Base-by-base conservation (phyloP, 768 basidiomycete genomes). In the Naganishia kalamii region DNA sequence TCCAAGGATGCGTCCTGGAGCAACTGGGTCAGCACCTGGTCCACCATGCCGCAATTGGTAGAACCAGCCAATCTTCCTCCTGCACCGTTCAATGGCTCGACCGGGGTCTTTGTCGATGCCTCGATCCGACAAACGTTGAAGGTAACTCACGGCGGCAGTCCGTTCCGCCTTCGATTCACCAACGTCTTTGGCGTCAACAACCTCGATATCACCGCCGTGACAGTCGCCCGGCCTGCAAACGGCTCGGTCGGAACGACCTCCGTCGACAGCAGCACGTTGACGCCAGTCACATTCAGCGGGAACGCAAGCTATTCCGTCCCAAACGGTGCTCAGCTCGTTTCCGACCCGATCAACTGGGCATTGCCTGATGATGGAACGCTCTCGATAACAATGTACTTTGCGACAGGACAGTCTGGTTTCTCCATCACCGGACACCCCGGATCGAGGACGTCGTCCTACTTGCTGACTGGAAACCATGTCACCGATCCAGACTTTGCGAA, bases 111-210 rank as follows among this genome's bases (percentile, higher is more conserved):
- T 71, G 65, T 65, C 60, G 81, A 84, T 70, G 73, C 80, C 13
- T 83, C 83, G 19, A 78, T 84, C 65, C 81, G 83, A 0, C 83
- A 83, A 70, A 83, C 83, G 2, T 67, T 84, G 4, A 81, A 81
- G 63, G 78, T 81, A 65, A 79, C 81, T 7, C 70, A 81, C 54
- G 80, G 77, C 23, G 80, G 78, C 17, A 65, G 74, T 10, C 74
- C 77, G 27, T 80, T 83, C 65, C 81, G 82, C 29, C 51, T 84
- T 21, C 79, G 80, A 32, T 75, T 84, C 60, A 83, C 82, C 57
- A 84, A 84, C 70, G 80, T 76, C 15, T 84, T 84, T 64, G 82
- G 82, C 3, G 70, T 72, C 1, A 79, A 77, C 33, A 74, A 79
- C 60, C 74, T 83, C 15, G 77, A 78, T 41, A 82, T 83, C 61